Base-by-base conservation (phyloP, 2,329 filamentous ascomycete species). In the Helotiales sp. region DNA sequence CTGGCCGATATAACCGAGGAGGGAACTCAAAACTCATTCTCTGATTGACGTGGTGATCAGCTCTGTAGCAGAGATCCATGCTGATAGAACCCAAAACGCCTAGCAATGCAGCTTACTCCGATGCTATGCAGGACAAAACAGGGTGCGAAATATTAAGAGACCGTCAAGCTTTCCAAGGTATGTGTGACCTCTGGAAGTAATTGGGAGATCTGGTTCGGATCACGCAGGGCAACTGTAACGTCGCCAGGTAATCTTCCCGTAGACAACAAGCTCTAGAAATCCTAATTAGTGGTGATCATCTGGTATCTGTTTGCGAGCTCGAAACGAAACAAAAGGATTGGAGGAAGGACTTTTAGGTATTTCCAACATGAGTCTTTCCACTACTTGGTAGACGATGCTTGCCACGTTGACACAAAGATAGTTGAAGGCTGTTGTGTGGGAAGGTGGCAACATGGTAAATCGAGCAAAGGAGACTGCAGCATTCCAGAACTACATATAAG, bases 141-240 rank as follows among this genome's bases (percentile, higher is more conserved):
- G n/a, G 9, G 13, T 36, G 34, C 25, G 10, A 25, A 22, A n/a
- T 17, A 7, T 66, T 49, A 69, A 30, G 62, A 59, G 19, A 71
- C 48, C 3, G 51, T 60, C 34, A 72, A 48, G 54, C 40, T 67
- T 54, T 96, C 91, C 59, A 87, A 75, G 27, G 72, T 81, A 55
- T 85, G 84, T 55, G 90, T 86, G n/a, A 92, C 83, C 5, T 90
- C 75, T 2, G 86, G 87, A 47, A 96, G 73, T 40, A 91, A 69
- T 27, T 86, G 82, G 13, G 85, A 84, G 40, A 96, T 77, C 54
- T 85, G 79, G 68, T 96, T 95, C 1, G 91, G 83, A 73, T 97
- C 91, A 66, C 92, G 81, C 75, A 96, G 79, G 24, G 88, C 82
- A 38, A 89, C 82, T 1, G 90, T 88, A 22, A 92, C 81, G 69